These are phyloP conservation scores for Alnus glutinosa DNA, from an alignment of 306 rosid genomes.

Conservation along the genomic window DNA sequence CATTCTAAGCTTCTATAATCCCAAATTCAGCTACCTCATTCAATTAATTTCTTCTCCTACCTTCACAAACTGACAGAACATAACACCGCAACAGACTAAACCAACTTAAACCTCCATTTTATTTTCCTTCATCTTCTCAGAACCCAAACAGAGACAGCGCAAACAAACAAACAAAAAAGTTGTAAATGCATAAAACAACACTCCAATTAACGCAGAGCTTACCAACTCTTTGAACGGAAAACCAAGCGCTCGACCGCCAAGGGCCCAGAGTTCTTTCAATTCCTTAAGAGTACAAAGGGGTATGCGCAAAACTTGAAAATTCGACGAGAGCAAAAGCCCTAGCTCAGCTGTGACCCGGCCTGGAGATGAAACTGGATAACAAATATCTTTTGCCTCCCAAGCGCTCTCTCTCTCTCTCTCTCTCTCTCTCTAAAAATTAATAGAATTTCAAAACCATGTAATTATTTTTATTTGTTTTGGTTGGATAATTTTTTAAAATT, in stretches of 20 bases:
- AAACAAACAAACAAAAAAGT: background rate
- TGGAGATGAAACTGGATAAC: background rate
- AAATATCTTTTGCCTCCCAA: conserved; percentile 19
- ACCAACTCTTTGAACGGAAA: background rate
- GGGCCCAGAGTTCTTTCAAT: background rate
- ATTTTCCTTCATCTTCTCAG: conserved; percentile 17
- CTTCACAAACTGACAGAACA: too few relatives aligned
- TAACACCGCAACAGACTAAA: background rate
- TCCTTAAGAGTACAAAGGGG: background rate
- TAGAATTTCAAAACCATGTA: background rate
- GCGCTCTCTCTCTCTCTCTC: background rate
- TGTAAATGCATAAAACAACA: background rate
- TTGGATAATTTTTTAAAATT: background rate
- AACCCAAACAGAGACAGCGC: conserved; percentile 5
- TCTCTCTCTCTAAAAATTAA: conserved; percentile 1
- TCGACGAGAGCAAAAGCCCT: conserved; percentile 31
- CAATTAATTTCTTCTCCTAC: background rate
- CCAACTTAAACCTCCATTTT: background rate
- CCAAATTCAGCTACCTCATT: background rate
- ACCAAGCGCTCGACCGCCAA: conserved; percentile 1
- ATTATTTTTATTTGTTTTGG: background rate
- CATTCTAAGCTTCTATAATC: background rate
- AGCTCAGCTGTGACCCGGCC: background rate
- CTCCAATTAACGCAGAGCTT: conserved; percentile 12
- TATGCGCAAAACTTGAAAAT: background rate